phyloP scores from a whole-genome alignment of 331 rosid species.

The Ulmus americana region DNA sequence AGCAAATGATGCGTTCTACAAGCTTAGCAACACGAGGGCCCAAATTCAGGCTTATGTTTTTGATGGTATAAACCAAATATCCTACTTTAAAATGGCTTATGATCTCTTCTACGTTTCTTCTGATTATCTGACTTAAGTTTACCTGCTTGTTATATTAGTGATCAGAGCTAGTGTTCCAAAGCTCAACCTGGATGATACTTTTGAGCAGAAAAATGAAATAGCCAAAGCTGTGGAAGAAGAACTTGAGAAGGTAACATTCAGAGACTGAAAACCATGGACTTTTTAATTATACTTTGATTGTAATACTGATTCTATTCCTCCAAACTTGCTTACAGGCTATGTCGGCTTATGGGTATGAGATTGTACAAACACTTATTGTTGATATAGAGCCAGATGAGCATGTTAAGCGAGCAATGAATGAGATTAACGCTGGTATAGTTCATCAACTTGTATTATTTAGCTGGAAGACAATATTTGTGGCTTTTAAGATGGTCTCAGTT shows the following conservation, averaged over 20 bases:
- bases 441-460: neutral
- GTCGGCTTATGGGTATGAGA: slow-evolving; percentile 88
- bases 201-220: slow-evolving; percentile 90
- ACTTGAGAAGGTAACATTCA: slow-evolving; percentile 61
- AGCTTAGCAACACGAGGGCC: slow-evolving; percentile 67
- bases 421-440: slow-evolving; percentile 76
- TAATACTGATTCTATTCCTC: neutral
- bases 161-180: slow-evolving; percentile 85
- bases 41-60: slow-evolving; percentile 90
- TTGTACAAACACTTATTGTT: slow-evolving; percentile 79
- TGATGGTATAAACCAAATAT: slow-evolving; percentile 50
- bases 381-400: slow-evolving; percentile 83
- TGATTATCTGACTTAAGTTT: slow-evolving; percentile 16
- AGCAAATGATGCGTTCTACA: slow-evolving; percentile 83
- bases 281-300: slow-evolving; percentile 13
- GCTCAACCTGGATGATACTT: slow-evolving; percentile 72
- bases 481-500: too few relatives aligned
- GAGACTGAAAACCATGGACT: neutral
- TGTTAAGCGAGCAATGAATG: slow-evolving; percentile 92
- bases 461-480: neutral
- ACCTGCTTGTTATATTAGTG: slow-evolving; percentile 36
- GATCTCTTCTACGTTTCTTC: neutral
- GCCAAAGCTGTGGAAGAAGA: slow-evolving; percentile 91
- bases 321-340: slow-evolving; percentile 52
- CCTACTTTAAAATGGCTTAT: slow-evolving; percentile 8